Evolutionary conservation across 805 yeast species (phyloP), one percentile per base, ranked within the genome.

Genomic region (Torulaspora maleeae): DNA sequence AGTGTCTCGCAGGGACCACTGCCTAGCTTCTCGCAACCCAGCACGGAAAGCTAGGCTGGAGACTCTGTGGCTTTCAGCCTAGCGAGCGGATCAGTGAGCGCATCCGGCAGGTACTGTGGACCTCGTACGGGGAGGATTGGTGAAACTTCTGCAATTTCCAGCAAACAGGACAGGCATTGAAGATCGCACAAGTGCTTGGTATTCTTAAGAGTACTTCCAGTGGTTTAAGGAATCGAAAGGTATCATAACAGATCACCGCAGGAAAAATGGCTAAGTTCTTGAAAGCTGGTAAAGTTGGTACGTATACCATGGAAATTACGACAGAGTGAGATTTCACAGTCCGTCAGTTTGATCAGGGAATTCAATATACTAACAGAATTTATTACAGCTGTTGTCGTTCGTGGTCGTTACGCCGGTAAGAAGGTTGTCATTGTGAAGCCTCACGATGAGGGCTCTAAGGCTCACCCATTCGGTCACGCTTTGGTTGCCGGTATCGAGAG

Each of bases 391-490:
- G 90, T 93, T 79, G 90, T 93, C 75, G 95, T 90, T 76, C 91
- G 98, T 77, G 99, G 99, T 72, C 93, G 99, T 81, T 91, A 82
- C 87, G 99, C 99, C 74, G 99, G 99, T 82, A 91, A 90, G 86
- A 93, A 93, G 86, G 99, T 93, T 63, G 99, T 93, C 74, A 89
- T 93, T 72, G 90, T 93, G 73, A 89, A 87, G 78, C 93, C 96
- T 65, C 95, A 86, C 74, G 98, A 93, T 71, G 97, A 93, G 71
- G 99, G 99, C 73, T 80, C 98, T 79, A 93, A 93, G 80, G 73
- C 93, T 59, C 97, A 91, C 82, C 93, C 95, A 69, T 93, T 89
- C 86, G 95, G 96, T 74, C 98, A 93, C 70, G 99, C 99, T 73
- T 81, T 93, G 67, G 99, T 93, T 70, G 98, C 95, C 63, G 99